Evolutionary conservation across 495 filamentous ascomycete genomes (phyloP).

Genomic region (Aspergillus funiculosus): DNA sequence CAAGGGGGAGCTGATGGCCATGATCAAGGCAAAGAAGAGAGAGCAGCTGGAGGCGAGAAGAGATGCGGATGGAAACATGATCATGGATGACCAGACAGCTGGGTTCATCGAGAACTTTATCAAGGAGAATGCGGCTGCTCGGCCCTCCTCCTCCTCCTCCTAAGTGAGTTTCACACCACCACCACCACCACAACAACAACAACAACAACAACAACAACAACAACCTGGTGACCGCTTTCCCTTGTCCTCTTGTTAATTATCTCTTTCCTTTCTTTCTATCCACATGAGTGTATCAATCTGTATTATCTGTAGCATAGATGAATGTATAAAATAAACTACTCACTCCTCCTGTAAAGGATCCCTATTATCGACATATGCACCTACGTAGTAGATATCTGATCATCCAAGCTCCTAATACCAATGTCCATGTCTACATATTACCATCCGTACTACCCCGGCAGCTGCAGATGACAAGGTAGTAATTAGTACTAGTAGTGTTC

Average conservation of each 20-base stretch:
- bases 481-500: no score
- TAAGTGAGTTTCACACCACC: no score
- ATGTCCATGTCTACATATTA: no score
- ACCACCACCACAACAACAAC: no score
- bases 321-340: slow-evolving; percentile 18
- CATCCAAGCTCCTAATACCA: no score
- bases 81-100: slow-evolving; percentile 29
- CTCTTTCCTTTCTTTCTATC: neutral
- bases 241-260: slow-evolving; percentile 4
- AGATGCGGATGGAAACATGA: slow-evolving; percentile 35
- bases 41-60: slow-evolving; percentile 22
- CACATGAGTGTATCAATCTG: slow-evolving; percentile 31
- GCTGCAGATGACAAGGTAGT: no score
- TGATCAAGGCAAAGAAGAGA: slow-evolving; percentile 21
- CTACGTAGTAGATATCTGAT: no score
- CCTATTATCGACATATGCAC: neutral
- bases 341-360: no score
- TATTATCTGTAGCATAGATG: slow-evolving; percentile 37
- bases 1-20: slow-evolving; percentile 28
- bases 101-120: slow-evolving; percentile 37
- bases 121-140: slow-evolving; percentile 18
- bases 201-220: no score
- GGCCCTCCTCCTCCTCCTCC: no score
- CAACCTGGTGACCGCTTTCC: no score
- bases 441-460: no score